Evolutionary conservation across 768 basidiomycete genomes (phyloP), one percentile per base, ranked within the genome.

Genomic region (Podaxis sp.): DNA sequence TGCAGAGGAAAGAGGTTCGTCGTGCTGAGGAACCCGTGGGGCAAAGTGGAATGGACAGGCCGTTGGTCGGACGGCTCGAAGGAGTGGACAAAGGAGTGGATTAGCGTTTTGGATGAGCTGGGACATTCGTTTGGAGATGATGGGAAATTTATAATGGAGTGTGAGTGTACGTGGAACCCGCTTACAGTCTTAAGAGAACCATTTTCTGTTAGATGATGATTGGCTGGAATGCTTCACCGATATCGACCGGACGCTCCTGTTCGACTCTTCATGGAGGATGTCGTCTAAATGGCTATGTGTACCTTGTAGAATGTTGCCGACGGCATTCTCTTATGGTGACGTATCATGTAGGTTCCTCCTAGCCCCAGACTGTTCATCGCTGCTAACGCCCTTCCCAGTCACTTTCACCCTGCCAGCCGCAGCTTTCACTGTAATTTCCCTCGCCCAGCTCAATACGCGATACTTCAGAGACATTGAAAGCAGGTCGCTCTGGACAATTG

Each of bases 321-420:
- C 78, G 49, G 81, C 82, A 1, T 84, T 82, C 80, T 76, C 77
- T 2, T 82, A 76, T 57, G 84, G 83, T 19, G 84, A 86, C 63
- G 75, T 86, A 9, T 79, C 81, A 4, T 85, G 83, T 84, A 64
- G 29, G 82, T 74, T 43, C 22, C 7, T 6, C 51, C 46, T 33
- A 25, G 3, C 36, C 22, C 51, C 25, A 58, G 17, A 19, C 3
- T 17, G 12, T 3, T 4, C 37, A 19, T 22, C 19, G 46, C 41
- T 36, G 27, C 33, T 33, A 33, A 49, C 22, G 17, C 11, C 47
- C 41, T 25, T 38, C 8, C 38, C 38, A 85, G 84, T 81, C 68
- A 80, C 77, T 0, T 79, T 85, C 66, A 72, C 76, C 1, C 66
- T 85, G n/a, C 71, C 78, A 2, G 70, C 73, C 7, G 67, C 72